Conservation (phyloP, 176 grass and related monocot genomes). For the Raddia distichophylla region DNA sequence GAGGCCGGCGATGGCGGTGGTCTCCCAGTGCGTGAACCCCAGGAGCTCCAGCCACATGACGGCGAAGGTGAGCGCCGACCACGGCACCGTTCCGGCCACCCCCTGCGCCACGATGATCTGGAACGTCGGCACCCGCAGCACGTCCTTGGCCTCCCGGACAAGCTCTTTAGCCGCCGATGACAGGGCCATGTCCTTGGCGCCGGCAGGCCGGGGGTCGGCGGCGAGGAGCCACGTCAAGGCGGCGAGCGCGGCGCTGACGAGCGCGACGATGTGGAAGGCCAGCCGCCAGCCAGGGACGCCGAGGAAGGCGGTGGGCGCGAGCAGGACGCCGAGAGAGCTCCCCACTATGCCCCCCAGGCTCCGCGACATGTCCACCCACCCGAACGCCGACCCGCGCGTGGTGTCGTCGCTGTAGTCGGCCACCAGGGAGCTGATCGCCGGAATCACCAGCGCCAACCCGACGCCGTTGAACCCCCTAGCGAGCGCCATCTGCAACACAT, state of each 20-base stretch:
- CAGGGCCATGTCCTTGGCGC: background rate
- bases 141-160: conserved; percentile 36
- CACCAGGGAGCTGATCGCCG: conserved; percentile 52
- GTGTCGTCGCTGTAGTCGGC: conserved; percentile 58
- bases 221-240: conserved; percentile 42
- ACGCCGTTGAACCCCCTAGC: conserved; percentile 61
- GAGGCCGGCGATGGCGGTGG: conserved; percentile 11
- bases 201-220: conserved; percentile 26
- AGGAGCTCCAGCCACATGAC: conserved; percentile 62
- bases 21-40: conserved; percentile 52
- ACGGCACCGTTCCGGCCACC: conserved; percentile 43
- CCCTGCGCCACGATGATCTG: conserved; percentile 56
- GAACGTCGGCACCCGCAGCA: conserved; percentile 48
- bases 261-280: conserved; percentile 46
- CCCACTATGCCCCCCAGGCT: conserved; percentile 37
- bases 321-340: conserved; percentile 35
- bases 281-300: conserved; percentile 62
- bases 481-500: conserved; percentile 42
- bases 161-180: background rate
- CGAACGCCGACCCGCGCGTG: conserved; percentile 53
- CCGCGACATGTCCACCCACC: conserved; percentile 47
- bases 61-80: conserved; percentile 45
- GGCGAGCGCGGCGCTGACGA: conserved; percentile 40
- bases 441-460: conserved; percentile 51
- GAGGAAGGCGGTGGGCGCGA: conserved; percentile 51